phyloP scores from a whole-genome alignment of 805 yeast genomes.

The Wickerhamiella galacta region DNA sequence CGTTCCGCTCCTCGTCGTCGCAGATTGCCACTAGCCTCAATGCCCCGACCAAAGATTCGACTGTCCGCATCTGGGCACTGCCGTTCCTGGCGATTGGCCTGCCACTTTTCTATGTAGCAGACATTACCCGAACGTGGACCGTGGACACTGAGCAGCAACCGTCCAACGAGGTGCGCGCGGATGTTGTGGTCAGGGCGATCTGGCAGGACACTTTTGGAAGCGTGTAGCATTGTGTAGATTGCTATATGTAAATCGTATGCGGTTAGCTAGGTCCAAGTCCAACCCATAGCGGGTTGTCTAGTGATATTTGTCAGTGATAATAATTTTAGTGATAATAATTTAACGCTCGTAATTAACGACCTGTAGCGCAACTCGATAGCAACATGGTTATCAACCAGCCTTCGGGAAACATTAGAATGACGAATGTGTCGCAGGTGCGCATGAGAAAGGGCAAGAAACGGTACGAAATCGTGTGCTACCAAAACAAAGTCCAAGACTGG shows the following conservation, averaged over 20 bases:
- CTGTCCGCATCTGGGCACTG: neutral
- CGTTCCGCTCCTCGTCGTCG: neutral
- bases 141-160: neutral
- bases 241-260: no score
- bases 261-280: no score
- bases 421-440: conserved; percentile 85
- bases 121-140: conserved; percentile 1
- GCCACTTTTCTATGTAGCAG: conserved; percentile 5
- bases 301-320: no score
- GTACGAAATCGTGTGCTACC: conserved; percentile 92
- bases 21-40: neutral
- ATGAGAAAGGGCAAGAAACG: conserved; percentile 79
- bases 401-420: conserved; percentile 67
- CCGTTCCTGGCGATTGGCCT: conserved; percentile 1
- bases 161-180: no score
- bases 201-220: conserved; percentile 3
- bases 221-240: no score
- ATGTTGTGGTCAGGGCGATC: no score
- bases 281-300: no score
- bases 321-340: no score
- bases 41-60: neutral
- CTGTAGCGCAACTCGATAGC: no score
- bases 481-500: conserved; percentile 93
- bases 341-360: no score
- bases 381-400: conserved; percentile 71